These are phyloP conservation scores for Ophiosphaerella korrae DNA, from an alignment of 2,329 filamentous ascomycete species.

Conservation along the genomic window DNA sequence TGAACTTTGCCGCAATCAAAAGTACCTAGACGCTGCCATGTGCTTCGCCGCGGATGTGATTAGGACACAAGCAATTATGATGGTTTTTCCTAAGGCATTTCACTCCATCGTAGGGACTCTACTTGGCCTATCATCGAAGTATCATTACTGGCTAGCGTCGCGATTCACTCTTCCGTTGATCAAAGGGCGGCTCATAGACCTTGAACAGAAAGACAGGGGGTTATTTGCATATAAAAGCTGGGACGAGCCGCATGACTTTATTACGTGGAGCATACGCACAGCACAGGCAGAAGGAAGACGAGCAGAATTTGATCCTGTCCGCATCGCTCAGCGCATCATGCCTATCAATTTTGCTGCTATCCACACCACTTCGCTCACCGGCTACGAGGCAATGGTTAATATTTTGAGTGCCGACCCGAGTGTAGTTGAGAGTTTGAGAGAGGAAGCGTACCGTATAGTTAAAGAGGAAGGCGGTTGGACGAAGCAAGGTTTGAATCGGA, in stretches of 20 bases:
- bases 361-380: constrained; percentile 62
- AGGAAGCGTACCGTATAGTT: constrained; percentile 49
- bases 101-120: constrained; percentile 58
- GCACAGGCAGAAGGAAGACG: constrained; percentile 52
- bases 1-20: constrained; percentile 53
- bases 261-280: constrained; percentile 62
- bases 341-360: constrained; percentile 65
- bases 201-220: constrained; percentile 49
- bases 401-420: constrained; percentile 22
- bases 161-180: constrained; percentile 56
- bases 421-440: constrained; percentile 43
- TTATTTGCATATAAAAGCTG: constrained; percentile 51
- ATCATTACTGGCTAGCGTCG: constrained; percentile 54
- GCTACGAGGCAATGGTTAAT: constrained; percentile 47
- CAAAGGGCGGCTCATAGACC: constrained; percentile 54
- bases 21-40: constrained; percentile 55
- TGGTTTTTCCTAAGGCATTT: constrained; percentile 55
- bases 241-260: constrained; percentile 60
- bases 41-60: constrained; percentile 58
- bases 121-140: constrained; percentile 53
- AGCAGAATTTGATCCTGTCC: constrained; percentile 54
- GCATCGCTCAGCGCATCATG: constrained; percentile 59
- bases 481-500: constrained; percentile 51
- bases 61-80: constrained; percentile 44
- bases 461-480: constrained; percentile 52